A percentile compares a stretch with the other conserved stretches of the same genome.
Conservation (phyloP, 805 yeast species). For the Metschnikowia peoriensis region DNA sequence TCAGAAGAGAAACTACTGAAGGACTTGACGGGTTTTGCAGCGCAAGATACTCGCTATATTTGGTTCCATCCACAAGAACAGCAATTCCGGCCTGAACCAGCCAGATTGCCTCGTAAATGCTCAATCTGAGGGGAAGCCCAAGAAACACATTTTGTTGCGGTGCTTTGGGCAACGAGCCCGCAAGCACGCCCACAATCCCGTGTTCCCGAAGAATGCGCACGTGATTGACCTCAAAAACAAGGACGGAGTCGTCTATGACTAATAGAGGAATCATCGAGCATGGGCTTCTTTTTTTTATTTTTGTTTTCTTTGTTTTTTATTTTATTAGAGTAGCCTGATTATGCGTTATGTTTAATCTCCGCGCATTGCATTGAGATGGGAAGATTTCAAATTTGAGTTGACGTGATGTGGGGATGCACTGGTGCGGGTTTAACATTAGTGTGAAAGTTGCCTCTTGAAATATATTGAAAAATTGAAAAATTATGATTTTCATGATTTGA, state of each 20-base stretch:
- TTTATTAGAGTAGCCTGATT: too few species aligned
- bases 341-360: too few species aligned
- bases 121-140: constrained; percentile 76
- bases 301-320: not conserved
- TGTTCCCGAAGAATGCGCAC: constrained; percentile 54
- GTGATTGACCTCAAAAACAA: constrained; percentile 58
- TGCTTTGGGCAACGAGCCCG: constrained; percentile 84
- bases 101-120: constrained; percentile 73
- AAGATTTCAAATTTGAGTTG: too few species aligned
- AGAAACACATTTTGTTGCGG: constrained; percentile 91
- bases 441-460: too few species aligned
- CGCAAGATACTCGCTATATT: constrained; percentile 22
- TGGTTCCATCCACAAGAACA: constrained; percentile 41
- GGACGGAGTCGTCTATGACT: constrained; percentile 30
- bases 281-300: not conserved
- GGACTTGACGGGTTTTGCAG: not conserved
- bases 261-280: constrained; percentile 20
- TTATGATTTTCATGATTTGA: too few species aligned
- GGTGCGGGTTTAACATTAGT: too few species aligned
- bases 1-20: constrained; percentile 2
- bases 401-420: too few species aligned
- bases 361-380: too few species aligned
- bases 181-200: constrained; percentile 72
- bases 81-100: constrained; percentile 47
- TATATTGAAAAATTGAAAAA: too few species aligned